Evolutionary conservation across 345 rosid genomes (phyloP), one percentile per base, ranked within the genome.

Genomic region (Rhodamnia rubescens): DNA sequence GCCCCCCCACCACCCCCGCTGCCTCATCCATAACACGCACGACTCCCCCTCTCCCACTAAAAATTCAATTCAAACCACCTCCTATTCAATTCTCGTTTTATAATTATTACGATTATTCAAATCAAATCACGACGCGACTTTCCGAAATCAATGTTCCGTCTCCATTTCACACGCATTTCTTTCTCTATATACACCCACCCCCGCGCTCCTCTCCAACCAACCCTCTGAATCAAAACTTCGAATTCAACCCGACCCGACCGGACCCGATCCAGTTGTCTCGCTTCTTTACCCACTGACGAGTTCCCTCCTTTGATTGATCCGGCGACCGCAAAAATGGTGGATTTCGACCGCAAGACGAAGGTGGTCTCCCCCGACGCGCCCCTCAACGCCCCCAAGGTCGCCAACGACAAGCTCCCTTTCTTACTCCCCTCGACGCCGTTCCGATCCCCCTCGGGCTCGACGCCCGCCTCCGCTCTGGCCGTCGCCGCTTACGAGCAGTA

Each of bases 401-500:
- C 90, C 13, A 83, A 90, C 36, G 87, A 88, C 58, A 92, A 92
- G 42, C 95, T 91, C 83, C 87, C 90, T 49, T 88, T 95, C 58
- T 85, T 91, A 11, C 90, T 92, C 82, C 94, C 94, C 22, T 2
- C 94, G 26, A 22, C 85, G 27, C 61, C 88, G 42, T 85, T 84
- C 78, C 85, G 84, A 1, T 78, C 58, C 61, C 81, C 89, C 6
- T 64, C 94, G 3, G 95, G 93, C 42, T 64, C 85, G 36, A 57
- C 90, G 2, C 55, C 89, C 16, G 87, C 91, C 32, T 89, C 95
- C 0, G 91, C 94, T 1, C 53, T 91, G 16, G 93, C 93, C 75
- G 95, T 97, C 86, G 84, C 96, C 5, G 92, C 94, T 5, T 97
- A 97, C 91, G 99, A 95, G n/a, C 90, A 91, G 55, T 95, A 93